A percentile compares a stretch with the other conserved stretches of the same genome.
These are phyloP conservation scores for Pterulicium gracile DNA, from an alignment of 1,284 basidiomycete genomes.

Conservation along the genomic window DNA sequence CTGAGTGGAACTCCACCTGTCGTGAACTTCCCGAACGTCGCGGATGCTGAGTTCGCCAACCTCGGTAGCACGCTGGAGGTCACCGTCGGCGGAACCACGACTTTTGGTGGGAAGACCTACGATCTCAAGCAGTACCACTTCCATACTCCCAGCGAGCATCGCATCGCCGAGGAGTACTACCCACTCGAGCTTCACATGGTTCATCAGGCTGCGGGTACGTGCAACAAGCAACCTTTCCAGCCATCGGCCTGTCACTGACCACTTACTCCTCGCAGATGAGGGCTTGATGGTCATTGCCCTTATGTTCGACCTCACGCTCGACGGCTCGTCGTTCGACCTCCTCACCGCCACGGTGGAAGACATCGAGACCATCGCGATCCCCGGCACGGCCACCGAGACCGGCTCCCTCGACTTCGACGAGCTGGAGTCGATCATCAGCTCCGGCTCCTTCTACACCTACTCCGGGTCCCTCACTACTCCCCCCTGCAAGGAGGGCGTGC, in stretches of 20 bases:
- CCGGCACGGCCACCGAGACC: not conserved
- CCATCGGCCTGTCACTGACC: too few relatives aligned
- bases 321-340: too few relatives aligned
- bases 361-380: too few relatives aligned
- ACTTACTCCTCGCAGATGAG: too few relatives aligned
- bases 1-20: constrained; percentile 10
- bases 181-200: constrained; percentile 13
- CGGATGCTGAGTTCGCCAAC: constrained; percentile 14
- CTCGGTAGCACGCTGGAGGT: constrained; percentile 14
- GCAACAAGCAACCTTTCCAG: too few relatives aligned
- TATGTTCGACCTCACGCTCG: too few relatives aligned
- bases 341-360: too few relatives aligned
- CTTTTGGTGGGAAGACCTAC: constrained; percentile 11
- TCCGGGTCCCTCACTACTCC: too few relatives aligned
- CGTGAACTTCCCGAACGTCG: constrained; percentile 10
- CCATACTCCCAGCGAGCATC: constrained; percentile 15
- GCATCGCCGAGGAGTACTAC: constrained; percentile 13
- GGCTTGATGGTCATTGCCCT: too few relatives aligned
- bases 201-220: constrained; percentile 5
- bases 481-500: too few relatives aligned
- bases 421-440: not conserved
- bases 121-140: constrained; percentile 14
- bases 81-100: constrained; percentile 12
- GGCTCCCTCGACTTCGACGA: not conserved
- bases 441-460: too few relatives aligned